Conservation (phyloP, 208 protist species). For the Wallacemonas collosoma region DNA sequence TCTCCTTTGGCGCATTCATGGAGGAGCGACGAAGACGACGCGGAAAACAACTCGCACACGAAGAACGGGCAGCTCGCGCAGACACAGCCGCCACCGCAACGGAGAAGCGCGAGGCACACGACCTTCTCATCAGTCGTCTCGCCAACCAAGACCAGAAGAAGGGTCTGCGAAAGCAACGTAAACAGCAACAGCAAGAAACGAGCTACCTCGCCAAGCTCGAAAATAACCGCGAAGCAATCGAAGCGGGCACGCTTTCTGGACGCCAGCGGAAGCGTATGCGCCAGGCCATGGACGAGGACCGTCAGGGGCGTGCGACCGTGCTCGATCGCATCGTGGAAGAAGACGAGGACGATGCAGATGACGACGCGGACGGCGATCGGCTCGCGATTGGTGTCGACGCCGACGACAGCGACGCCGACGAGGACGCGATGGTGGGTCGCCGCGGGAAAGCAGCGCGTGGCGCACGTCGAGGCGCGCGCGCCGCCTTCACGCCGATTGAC, state of each 20-base stretch:
- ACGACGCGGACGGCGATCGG: neutral
- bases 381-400: neutral
- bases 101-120: constrained; percentile 98
- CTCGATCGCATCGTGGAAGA: constrained; percentile 15
- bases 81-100: constrained; percentile 98
- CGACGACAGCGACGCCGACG: constrained; percentile 1
- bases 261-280: constrained; percentile 67
- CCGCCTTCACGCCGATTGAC: constrained; percentile 65
- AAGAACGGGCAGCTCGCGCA: constrained; percentile 94
- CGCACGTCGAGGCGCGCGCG: neutral
- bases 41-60: constrained; percentile 86
- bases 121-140: constrained; percentile 98
- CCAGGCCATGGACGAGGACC: constrained; percentile 78
- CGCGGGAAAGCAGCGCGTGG: neutral
- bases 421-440: neutral
- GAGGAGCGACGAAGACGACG: constrained; percentile 64
- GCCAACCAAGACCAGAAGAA: constrained; percentile 99
- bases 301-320: constrained; percentile 12
- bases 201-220: constrained; percentile 96
- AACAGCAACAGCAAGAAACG: constrained; percentile 98
- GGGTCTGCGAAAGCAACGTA: constrained; percentile 97
- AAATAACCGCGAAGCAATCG: constrained; percentile 97
- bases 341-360: constrained; percentile 34
- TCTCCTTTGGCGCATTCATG: constrained; percentile 64
- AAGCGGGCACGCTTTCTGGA: constrained; percentile 92